Evolutionary conservation across 176 grass and related monocot genomes (phyloP).

Genomic region (Oryza meyeriana): DNA sequence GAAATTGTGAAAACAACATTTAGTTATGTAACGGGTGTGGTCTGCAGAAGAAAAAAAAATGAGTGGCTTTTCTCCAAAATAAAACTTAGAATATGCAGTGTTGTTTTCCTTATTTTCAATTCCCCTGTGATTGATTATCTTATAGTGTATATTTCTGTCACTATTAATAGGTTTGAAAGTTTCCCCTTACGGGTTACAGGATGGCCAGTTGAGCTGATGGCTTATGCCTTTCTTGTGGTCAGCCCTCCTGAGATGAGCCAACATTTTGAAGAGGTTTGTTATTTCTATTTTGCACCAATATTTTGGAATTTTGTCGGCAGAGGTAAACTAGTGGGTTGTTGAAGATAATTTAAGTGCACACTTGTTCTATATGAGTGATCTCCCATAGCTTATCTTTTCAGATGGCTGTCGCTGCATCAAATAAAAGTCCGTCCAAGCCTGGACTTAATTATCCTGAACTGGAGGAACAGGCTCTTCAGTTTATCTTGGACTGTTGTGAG

Average conservation of each 20-base stretch:
- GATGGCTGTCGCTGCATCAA: slow-evolving; percentile 87
- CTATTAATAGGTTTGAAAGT: slow-evolving; percentile 54
- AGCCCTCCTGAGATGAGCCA: slow-evolving; percentile 73
- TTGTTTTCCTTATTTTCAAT: slow-evolving; percentile 14
- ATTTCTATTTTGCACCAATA: slow-evolving; percentile 18
- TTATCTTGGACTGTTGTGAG: slow-evolving; percentile 89
- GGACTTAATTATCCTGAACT: slow-evolving; percentile 66
- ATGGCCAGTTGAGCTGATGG: slow-evolving; percentile 96
- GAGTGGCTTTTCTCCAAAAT: not conserved
- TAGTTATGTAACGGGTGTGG: not conserved
- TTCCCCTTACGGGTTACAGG: slow-evolving; percentile 91
- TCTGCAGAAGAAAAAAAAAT: not conserved
- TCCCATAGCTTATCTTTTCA: slow-evolving; percentile 39
- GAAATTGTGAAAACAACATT: not conserved
- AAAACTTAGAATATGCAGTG: not conserved
- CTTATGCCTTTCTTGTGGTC: slow-evolving; percentile 88
- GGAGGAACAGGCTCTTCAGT: slow-evolving; percentile 89
- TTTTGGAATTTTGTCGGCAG: not conserved
- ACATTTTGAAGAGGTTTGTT: slow-evolving; percentile 72
- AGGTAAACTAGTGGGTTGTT: not conserved
- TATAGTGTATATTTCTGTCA: slow-evolving; percentile 14
- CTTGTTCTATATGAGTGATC: not conserved
- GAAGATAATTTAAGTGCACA: slow-evolving; percentile 15
- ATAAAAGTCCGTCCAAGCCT: slow-evolving; percentile 53
- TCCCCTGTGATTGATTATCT: not conserved